Evolutionary conservation across 2,329 filamentous ascomycete species (phyloP), one percentile per base, ranked within the genome.

Genomic region (Fusarium irregulare): DNA sequence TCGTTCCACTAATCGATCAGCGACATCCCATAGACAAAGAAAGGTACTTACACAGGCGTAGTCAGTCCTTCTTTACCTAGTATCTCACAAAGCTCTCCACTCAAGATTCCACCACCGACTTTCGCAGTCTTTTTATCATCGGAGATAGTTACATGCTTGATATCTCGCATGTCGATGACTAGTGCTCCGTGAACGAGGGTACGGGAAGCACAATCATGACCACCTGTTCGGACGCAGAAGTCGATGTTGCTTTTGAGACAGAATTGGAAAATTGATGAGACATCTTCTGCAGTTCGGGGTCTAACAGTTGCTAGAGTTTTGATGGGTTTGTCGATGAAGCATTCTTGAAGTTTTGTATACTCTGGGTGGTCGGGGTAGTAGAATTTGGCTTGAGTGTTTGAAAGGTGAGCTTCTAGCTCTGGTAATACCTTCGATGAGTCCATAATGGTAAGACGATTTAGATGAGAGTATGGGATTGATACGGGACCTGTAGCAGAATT

Each of bases 91-190:
- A 71, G n/a, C 0, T 42, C 7, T 0, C 51, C 44, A 10, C 20
- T n/a, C 0, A 71, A 14, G 1, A 69, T 63, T 0, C 68, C 69
- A 0, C 68, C 68, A 0, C 68, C 69, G 0, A 71, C 34, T 4
- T 11, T 34, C 7, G 64, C 68, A 0, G 25, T 60, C 3, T 12
- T 37, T 14, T 50, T 57, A n/a, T 61, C 60, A 2, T 59, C 27
- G 0, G 42, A 3, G 1, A 68, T 8, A 0, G 21, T 14, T 14
- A 66, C 56, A 7, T 59, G 34, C 1, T 66, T 61, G 13, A 71
- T 62, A 28, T 68, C 69, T 7, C 69, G 50, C 69, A 71, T 63
- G 10, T 71, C 68, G 8, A 71, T 71, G 1, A 62, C 48, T 10
- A 71, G 48, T 1, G 60, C 40, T 0, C 49, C 37, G 3, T 68